A percentile compares a stretch with the other conserved stretches of the same genome.
These are phyloP conservation scores for Baudoinia panamericana DNA, from an alignment of 495 filamentous ascomycete genomes.

Conservation along the genomic window DNA sequence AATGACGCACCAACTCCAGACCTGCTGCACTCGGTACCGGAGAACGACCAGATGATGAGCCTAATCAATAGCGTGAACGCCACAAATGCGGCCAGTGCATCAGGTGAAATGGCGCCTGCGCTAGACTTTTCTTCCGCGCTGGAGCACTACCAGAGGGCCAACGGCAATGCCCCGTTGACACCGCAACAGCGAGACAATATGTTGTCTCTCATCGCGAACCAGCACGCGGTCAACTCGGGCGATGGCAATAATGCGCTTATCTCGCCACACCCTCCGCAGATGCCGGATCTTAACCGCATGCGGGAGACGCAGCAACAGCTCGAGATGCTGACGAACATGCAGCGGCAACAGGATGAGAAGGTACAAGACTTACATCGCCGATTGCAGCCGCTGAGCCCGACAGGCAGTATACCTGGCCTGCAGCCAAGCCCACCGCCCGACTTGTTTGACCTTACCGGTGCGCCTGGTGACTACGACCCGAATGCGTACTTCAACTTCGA, in stretches of 20 bases:
- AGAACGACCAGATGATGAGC: conserved; percentile 67
- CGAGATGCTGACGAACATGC: conserved; percentile 57
- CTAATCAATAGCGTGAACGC: conserved; percentile 73
- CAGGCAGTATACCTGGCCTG: conserved; percentile 65
- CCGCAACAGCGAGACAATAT: conserved; percentile 65
- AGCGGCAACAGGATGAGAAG: conserved; percentile 55
- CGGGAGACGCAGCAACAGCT: conserved; percentile 50
- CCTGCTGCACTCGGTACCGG: conserved; percentile 13
- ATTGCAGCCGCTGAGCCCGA: conserved; percentile 66
- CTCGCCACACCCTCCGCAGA: conserved; percentile 44
- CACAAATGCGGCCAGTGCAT: conserved; percentile 36
- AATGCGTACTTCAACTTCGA: conserved; percentile 25
- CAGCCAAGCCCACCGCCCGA: conserved; percentile 26
- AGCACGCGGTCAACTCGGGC: conserved; percentile 17
- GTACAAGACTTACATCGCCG: conserved; percentile 57
- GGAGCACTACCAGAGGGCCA: conserved; percentile 50
- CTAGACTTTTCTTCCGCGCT: conserved; percentile 67
- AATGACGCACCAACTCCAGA: conserved; percentile 21
- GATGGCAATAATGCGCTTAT: conserved; percentile 41
- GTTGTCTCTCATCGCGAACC: conserved; percentile 60
- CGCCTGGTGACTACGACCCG: conserved; percentile 27
- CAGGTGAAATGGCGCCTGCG: conserved; percentile 25
- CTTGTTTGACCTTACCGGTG: conserved; percentile 22
- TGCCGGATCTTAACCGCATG: conserved; percentile 43
- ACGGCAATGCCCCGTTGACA: conserved; percentile 55